Conservation (phyloP, 2,329 filamentous ascomycete species). For the Chrysosporium queenslandicum region DNA sequence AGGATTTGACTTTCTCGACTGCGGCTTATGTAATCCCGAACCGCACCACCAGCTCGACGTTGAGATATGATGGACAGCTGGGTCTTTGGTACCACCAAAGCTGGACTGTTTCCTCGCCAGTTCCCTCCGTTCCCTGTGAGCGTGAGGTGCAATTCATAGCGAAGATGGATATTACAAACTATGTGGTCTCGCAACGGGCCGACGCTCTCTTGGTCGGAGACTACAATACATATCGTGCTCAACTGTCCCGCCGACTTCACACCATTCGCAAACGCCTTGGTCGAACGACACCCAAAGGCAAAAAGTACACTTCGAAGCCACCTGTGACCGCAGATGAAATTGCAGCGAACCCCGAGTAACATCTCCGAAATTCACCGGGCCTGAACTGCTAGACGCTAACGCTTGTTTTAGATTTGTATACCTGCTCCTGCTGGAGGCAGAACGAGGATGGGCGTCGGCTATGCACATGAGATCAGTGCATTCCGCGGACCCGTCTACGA, state of each 20-base stretch:
- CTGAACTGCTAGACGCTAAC: conserved; percentile 1
- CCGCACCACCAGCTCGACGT: neutral
- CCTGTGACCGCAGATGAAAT: conserved; percentile 66
- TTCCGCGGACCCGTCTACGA: conserved; percentile 59
- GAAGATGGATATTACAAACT: conserved; percentile 80
- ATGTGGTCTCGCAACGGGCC: conserved; percentile 68
- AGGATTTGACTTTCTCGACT: neutral
- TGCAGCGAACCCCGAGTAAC: conserved; percentile 64
- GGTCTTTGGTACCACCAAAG: too few species aligned
- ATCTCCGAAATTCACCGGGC: conserved; percentile 1
- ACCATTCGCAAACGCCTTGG: conserved; percentile 77
- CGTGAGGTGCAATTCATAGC: neutral
- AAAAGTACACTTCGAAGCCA: conserved; percentile 67
- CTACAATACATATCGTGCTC: conserved; percentile 72
- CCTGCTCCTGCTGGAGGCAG: conserved; percentile 73
- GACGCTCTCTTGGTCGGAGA: conserved; percentile 79
- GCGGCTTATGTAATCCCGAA: conserved; percentile 3
- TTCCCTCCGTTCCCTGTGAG: neutral
- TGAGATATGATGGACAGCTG: neutral
- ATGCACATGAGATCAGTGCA: conserved; percentile 87
- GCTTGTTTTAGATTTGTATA: conserved; percentile 54
- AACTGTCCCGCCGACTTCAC: conserved; percentile 70
- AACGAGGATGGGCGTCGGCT: conserved; percentile 89
- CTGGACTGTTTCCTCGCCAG: neutral
- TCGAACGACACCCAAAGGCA: conserved; percentile 70